These are phyloP conservation scores for Trypanosoma caninum DNA, from an alignment of 208 protist species.

Conservation along the genomic window DNA sequence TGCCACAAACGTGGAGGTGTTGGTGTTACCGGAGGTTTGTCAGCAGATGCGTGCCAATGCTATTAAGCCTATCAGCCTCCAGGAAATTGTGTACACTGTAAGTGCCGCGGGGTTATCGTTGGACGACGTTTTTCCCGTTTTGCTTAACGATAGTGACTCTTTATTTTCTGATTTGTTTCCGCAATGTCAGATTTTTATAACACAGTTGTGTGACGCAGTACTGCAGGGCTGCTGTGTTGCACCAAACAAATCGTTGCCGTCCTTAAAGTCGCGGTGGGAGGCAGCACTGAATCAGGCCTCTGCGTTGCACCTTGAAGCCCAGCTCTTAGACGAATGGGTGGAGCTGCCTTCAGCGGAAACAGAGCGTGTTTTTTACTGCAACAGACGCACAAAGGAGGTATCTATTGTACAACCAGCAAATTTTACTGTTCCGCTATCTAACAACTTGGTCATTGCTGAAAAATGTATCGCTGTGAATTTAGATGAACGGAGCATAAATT, in stretches of 20 bases:
- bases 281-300: neutral
- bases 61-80: conserved; percentile 1
- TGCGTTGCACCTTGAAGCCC: neutral
- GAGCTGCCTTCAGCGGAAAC: neutral
- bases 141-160: neutral
- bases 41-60: neutral
- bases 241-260: neutral
- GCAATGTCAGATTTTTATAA: neutral
- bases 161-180: neutral
- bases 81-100: neutral
- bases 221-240: neutral
- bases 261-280: conserved; percentile 1
- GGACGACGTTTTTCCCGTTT: neutral
- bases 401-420: neutral
- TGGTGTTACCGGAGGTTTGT: conserved; percentile 1
- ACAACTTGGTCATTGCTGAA: no score
- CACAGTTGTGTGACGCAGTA: neutral
- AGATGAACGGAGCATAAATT: no score
- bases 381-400: neutral
- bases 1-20: conserved; percentile 11
- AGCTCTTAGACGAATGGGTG: conserved; percentile 4
- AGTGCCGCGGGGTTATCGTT: neutral
- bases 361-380: conserved; percentile 3
- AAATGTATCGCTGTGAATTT: no score
- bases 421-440: neutral